These are phyloP conservation scores for Fusarium sp. DNA, from an alignment of 2,329 filamentous ascomycete genomes.

Conservation along the genomic window DNA sequence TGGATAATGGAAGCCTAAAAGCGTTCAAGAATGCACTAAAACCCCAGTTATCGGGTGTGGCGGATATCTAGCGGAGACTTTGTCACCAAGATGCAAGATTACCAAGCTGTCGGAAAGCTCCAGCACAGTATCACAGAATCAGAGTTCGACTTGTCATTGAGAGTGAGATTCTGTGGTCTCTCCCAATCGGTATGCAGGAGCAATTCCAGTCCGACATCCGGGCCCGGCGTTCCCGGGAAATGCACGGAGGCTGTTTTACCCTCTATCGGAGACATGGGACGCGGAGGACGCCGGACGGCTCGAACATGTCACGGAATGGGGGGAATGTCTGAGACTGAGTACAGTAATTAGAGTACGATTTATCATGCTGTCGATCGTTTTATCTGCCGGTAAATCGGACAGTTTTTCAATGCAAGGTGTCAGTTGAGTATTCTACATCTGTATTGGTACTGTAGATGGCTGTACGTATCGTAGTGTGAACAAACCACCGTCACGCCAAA, in stretches of 20 bases:
- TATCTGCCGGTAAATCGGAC: conserved; percentile 9
- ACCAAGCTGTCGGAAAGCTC: conserved; percentile 30
- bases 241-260: conserved; percentile 27
- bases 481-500: no score
- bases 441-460: no score
- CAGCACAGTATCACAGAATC: background rate
- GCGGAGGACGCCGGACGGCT: conserved; percentile 32
- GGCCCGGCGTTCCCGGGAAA: conserved; percentile 40
- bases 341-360: background rate
- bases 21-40: conserved; percentile 21
- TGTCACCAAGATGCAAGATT: background rate
- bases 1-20: conserved; percentile 2
- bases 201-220: conserved; percentile 30
- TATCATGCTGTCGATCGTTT: conserved; percentile 13
- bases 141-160: conserved; percentile 2
- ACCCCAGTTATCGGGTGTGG: conserved; percentile 33
- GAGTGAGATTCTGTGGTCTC: background rate
- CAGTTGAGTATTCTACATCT: background rate
- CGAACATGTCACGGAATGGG: conserved; percentile 37
- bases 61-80: conserved; percentile 31
- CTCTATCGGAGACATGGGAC: conserved; percentile 22
- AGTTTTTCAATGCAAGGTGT: background rate
- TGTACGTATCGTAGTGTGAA: no score
- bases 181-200: conserved; percentile 18
- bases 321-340: conserved; percentile 13